Conservation (phyloP, 345 rosid species). For the Pistacia vera region DNA sequence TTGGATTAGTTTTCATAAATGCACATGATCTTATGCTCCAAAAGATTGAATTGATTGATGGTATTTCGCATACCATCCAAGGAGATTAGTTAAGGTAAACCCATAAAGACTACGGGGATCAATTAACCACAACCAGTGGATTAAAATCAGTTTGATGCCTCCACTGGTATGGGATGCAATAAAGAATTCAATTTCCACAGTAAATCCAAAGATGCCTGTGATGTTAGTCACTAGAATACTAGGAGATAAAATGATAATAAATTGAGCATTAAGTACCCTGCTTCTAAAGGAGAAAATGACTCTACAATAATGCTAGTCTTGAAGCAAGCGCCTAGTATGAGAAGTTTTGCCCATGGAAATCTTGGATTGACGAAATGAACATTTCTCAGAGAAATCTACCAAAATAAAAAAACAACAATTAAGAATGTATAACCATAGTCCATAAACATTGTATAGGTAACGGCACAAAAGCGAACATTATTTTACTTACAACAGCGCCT, state of each 20-base stretch:
- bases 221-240: background rate
- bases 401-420: slow-evolving; percentile 20
- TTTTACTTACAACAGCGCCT: slow-evolving; percentile 73
- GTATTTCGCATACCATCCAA: background rate
- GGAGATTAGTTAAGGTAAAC: background rate
- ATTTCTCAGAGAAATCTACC: slow-evolving; percentile 67
- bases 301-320: slow-evolving; percentile 67
- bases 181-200: background rate
- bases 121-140: background rate
- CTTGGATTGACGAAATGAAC: slow-evolving; percentile 79
- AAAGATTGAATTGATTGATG: background rate
- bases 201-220: background rate
- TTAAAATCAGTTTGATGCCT: background rate
- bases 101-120: background rate
- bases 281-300: slow-evolving; percentile 76
- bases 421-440: slow-evolving; percentile 4
- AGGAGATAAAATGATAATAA: slow-evolving; percentile 11
- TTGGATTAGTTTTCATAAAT: slow-evolving; percentile 12
- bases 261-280: slow-evolving; percentile 48
- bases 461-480: background rate
- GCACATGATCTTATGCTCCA: background rate
- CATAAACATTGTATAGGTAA: background rate
- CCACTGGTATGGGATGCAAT: background rate
- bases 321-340: slow-evolving; percentile 81
- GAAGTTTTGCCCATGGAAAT: slow-evolving; percentile 64